Conservation (phyloP, 2,329 filamentous ascomycete genomes). For the Neofusicoccum umdonicola region DNA sequence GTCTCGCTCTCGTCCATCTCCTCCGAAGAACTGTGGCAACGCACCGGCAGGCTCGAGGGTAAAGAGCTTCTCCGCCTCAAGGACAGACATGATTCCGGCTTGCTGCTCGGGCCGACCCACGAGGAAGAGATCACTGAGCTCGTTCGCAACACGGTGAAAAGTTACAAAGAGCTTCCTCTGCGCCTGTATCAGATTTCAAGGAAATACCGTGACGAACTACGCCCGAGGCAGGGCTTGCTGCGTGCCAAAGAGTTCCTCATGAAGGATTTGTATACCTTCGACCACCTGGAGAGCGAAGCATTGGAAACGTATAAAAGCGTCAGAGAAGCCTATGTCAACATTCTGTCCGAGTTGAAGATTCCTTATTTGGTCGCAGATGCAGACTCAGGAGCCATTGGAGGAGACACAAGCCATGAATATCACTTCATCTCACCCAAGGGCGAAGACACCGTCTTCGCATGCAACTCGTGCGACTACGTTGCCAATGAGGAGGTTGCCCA, state of each 20-base stretch:
- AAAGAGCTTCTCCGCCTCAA: constrained; percentile 82
- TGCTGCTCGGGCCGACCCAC: constrained; percentile 86
- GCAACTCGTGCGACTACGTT: constrained; percentile 68
- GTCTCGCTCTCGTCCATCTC: constrained; percentile 82
- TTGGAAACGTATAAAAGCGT: constrained; percentile 78
- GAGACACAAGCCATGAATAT: constrained; percentile 90
- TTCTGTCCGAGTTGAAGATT: constrained; percentile 81
- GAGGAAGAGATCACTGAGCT: constrained; percentile 93
- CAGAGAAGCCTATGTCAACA: constrained; percentile 66
- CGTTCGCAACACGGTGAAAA: constrained; percentile 69
- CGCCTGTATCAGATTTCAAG: constrained; percentile 88
- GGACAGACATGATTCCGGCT: constrained; percentile 72
- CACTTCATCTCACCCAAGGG: constrained; percentile 77
- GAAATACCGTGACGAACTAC: constrained; percentile 91
- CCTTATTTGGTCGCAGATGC: constrained; percentile 84
- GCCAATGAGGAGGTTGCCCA: constrained; percentile 85
- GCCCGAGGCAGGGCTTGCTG: constrained; percentile 83
- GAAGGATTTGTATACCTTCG: constrained; percentile 98
- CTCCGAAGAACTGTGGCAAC: constrained; percentile 77
- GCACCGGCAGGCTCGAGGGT: constrained; percentile 74
- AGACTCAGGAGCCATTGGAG: constrained; percentile 95
- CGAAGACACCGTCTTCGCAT: constrained; percentile 81
- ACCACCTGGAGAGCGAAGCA: constrained; percentile 65
- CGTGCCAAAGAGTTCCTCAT: constrained; percentile 90
- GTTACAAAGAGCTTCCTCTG: constrained; percentile 82